A percentile compares a stretch with the other conserved stretches of the same genome.
These are phyloP conservation scores for Hortiboletus flavorubellus DNA, from an alignment of 768 basidiomycete genomes.

Conservation along the genomic window DNA sequence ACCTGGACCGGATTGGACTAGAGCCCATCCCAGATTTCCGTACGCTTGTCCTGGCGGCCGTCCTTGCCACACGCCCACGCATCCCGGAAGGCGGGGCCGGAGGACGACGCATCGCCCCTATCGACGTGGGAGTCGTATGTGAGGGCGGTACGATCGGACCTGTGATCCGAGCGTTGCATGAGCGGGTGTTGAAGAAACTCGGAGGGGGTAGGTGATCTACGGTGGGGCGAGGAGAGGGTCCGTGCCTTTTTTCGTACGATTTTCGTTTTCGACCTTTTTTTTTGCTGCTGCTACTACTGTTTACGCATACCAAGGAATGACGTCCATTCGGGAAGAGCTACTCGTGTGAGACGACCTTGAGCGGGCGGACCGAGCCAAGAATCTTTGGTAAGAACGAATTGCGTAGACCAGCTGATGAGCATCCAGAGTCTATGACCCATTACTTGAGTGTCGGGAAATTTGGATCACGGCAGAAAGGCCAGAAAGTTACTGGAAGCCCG, in stretches of 20 bases:
- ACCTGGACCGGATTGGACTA: constrained; percentile 35
- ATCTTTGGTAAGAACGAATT: too few species aligned
- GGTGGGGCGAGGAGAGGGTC: background rate
- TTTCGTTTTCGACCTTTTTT: background rate
- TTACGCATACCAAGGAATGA: background rate
- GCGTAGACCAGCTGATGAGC: too few species aligned
- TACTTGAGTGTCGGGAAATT: too few species aligned
- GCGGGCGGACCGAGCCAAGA: too few species aligned
- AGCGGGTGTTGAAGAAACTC: constrained; percentile 38
- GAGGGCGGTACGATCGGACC: constrained; percentile 44
- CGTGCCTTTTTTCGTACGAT: background rate
- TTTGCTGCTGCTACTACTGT: background rate
- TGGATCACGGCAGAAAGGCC: too few species aligned
- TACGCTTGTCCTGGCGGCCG: constrained; percentile 46
- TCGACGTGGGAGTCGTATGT: constrained; percentile 66
- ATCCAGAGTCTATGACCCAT: too few species aligned
- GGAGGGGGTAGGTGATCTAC: constrained; percentile 13
- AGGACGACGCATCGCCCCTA: constrained; percentile 44
- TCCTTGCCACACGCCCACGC: constrained; percentile 34
- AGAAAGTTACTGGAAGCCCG: too few species aligned
- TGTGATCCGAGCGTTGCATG: constrained; percentile 49
- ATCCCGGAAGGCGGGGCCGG: constrained; percentile 1
- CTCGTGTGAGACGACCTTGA: background rate
- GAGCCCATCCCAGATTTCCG: constrained; percentile 61
- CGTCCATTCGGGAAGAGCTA: background rate